Evolutionary conservation across 139 green algal genomes (phyloP), one percentile per base, ranked within the genome.

Genomic region (Zygnema circumcarinatum): DNA sequence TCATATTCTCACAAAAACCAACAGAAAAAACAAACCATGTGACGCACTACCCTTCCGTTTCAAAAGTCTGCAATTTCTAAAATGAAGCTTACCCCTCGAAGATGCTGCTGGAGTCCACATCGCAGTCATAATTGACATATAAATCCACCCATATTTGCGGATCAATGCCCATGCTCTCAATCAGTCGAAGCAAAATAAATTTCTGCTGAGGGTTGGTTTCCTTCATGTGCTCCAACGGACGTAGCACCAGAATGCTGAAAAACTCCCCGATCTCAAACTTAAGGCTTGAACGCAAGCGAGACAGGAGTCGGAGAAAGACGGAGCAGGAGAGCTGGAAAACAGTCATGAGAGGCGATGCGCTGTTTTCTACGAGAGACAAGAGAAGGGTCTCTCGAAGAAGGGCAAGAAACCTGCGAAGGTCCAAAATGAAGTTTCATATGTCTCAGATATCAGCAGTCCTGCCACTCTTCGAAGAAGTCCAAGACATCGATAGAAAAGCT

Each of bases 51-150:
- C n/a, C n/a, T n/a, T n/a, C n/a, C n/a, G n/a, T n/a, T n/a, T n/a
- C n/a, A n/a, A n/a, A n/a, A n/a, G n/a, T n/a, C n/a, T n/a, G n/a
- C n/a, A n/a, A n/a, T n/a, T n/a, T n/a, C n/a, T n/a, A n/a, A n/a
- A n/a, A n/a, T n/a, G n/a, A 11, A 36, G 20, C 79, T 78, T 40
- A 85, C 79, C 79, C 42, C 11, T 85, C 81, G 73, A 82, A 81
- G 11, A 42, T 2, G 81, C 47, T 87, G 56, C 32, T 38, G 31
- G 53, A 31, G 81, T 81, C 53, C 85, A 98, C 87, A 79, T 98
- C 95, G 79, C 96, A 98, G 91, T 98, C 96, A 86, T 96, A 98
- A 90, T 98, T 98, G 25, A 98, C 94, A 90, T 97, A 98, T 20
- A 98, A 72, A 75, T 98, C 96, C 53, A 97, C 94, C 87, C 96